These are phyloP conservation scores for Lepidium africanum DNA, from an alignment of 345 rosid genomes.

Conservation along the genomic window DNA sequence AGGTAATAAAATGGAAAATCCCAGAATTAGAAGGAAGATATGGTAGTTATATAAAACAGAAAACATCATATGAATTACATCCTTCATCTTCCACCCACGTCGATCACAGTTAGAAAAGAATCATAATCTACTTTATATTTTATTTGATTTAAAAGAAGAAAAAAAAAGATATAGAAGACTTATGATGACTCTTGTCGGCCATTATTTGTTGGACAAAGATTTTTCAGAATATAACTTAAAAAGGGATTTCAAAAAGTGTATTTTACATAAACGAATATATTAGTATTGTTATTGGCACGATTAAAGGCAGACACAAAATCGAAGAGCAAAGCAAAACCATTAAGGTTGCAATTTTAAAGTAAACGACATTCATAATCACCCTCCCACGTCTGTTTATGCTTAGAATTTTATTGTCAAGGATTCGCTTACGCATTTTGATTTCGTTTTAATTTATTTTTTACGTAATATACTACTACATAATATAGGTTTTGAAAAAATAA, in stretches of 20 bases:
- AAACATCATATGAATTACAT: background rate
- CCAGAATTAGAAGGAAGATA: too few relatives aligned
- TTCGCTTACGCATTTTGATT: background rate
- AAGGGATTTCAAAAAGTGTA: slow-evolving; percentile 3
- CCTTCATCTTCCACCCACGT: background rate
- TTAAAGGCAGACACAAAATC: slow-evolving; percentile 19
- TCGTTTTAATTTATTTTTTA: background rate
- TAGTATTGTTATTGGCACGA: slow-evolving; percentile 21
- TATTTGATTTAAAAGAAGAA: background rate
- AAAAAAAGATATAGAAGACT: slow-evolving; percentile 2
- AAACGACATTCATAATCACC: slow-evolving; percentile 3
- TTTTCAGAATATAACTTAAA: slow-evolving; percentile 16
- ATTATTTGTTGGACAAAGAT: slow-evolving; percentile 18
- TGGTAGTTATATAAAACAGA: too few relatives aligned
- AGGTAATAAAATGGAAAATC: too few relatives aligned
- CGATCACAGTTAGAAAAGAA: slow-evolving; percentile 5
- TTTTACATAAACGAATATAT: slow-evolving; percentile 12
- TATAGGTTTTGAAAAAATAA: background rate
- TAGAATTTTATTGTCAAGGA: background rate
- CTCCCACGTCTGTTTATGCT: slow-evolving; percentile 2
- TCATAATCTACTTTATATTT: background rate
- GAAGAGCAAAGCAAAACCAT: slow-evolving; percentile 12
- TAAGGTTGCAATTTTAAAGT: slow-evolving; percentile 2
- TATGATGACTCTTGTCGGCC: slow-evolving; percentile 30
- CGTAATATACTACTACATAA: background rate